These are phyloP conservation scores for Diaporthe sp. DNA, from an alignment of 2,329 filamentous ascomycete genomes.

Conservation along the genomic window DNA sequence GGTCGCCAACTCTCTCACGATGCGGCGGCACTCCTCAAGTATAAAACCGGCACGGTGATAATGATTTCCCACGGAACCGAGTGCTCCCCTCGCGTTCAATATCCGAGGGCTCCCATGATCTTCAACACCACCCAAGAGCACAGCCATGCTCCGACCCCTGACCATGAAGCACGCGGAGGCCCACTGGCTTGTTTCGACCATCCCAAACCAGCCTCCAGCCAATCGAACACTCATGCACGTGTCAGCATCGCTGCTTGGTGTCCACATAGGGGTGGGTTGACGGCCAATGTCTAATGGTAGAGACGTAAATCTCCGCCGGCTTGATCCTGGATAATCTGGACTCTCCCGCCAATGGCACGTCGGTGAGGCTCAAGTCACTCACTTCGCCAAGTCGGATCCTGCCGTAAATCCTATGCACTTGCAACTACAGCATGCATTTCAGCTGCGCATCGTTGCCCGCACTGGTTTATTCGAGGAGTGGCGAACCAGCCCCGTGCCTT, in stretches of 20 bases:
- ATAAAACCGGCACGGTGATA: background rate
- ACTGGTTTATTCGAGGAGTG: constrained; percentile 1
- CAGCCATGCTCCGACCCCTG: constrained; percentile 27
- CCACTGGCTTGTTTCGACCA: constrained; percentile 27
- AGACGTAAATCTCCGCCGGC: constrained; percentile 26
- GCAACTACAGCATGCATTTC: background rate
- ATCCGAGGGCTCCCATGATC: constrained; percentile 15
- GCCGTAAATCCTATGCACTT: background rate
- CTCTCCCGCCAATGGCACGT: constrained; percentile 8
- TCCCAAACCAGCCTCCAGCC: background rate
- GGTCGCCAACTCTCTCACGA: background rate
- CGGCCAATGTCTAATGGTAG: constrained; percentile 10
- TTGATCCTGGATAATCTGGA: constrained; percentile 28
- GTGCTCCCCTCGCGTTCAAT: background rate
- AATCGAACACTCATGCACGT: constrained; percentile 11
- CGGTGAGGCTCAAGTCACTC: constrained; percentile 17
- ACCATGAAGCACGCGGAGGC: constrained; percentile 25
- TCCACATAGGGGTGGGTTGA: constrained; percentile 13
- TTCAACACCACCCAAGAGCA: background rate
- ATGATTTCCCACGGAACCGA: background rate
- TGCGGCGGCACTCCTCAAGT: constrained; percentile 2
- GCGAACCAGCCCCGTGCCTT: background rate
- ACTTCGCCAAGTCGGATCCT: constrained; percentile 20
- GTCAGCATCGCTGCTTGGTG: constrained; percentile 27
- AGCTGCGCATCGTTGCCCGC: constrained; percentile 14